These are phyloP conservation scores for Chalciporus piperatus DNA, from an alignment of 768 basidiomycete species.

Conservation along the genomic window DNA sequence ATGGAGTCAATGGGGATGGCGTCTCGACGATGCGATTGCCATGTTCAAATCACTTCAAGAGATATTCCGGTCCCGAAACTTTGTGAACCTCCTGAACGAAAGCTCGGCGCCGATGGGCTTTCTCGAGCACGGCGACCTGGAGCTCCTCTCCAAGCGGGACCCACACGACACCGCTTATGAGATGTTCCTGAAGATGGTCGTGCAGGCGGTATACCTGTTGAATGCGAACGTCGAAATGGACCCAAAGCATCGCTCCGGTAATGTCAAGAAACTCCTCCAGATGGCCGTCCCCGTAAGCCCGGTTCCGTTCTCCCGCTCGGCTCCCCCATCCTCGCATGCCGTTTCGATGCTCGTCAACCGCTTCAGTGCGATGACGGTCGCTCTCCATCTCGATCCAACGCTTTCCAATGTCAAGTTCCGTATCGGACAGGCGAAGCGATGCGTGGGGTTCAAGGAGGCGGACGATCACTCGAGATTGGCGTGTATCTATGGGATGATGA, in stretches of 20 bases:
- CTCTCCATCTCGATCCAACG: conserved; percentile 63
- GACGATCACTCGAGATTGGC: conserved; percentile 63
- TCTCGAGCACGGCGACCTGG: conserved; percentile 53
- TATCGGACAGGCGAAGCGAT: conserved; percentile 62
- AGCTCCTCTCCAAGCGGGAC: conserved; percentile 48
- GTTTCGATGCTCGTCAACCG: conserved; percentile 83
- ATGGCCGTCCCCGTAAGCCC: conserved; percentile 70
- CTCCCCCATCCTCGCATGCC: conserved; percentile 49
- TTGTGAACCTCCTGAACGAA: conserved; percentile 66
- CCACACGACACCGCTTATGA: conserved; percentile 68
- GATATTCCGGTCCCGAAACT: conserved; percentile 75
- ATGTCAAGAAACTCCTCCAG: conserved; percentile 66
- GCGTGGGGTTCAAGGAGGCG: conserved; percentile 64
- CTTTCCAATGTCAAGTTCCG: conserved; percentile 46
- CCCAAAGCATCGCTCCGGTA: conserved; percentile 37
- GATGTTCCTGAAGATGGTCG: conserved; percentile 79
- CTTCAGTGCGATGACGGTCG: conserved; percentile 67
- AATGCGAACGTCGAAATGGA: conserved; percentile 34
- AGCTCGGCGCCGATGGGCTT: conserved; percentile 69
- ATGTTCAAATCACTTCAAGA: conserved; percentile 65
- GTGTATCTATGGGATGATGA: conserved; percentile 73
- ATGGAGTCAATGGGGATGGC: conserved; percentile 77
- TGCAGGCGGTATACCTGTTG: conserved; percentile 46
- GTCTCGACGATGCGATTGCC: conserved; percentile 48
- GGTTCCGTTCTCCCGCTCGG: conserved; percentile 57